Base-by-base conservation (phyloP, 495 filamentous ascomycete genomes). In the Aspergillus carlsbadensis region DNA sequence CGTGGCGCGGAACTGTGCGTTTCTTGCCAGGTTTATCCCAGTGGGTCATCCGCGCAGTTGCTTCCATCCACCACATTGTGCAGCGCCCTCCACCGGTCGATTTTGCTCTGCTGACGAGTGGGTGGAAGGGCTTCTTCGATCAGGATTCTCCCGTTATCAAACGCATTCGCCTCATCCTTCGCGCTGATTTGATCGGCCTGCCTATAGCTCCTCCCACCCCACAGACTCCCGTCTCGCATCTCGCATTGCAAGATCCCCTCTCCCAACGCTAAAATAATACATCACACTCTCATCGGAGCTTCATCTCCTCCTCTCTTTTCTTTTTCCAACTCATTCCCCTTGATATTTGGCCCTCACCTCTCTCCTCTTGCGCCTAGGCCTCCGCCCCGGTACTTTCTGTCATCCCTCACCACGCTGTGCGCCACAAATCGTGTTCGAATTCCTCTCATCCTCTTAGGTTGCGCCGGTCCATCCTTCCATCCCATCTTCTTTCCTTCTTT, bases 401-500 rank as follows among this genome's bases (percentile, higher is more conserved):
- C 41, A n/a, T 39, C 34, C 21, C 52, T 36, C 21, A 18, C 40
- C 41, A 37, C 22, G 8, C 51, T 10, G 33, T 49, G 21, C 33
- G 56, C 48, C 57, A 54, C 55, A 22, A 46, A 47, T 20, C 17
- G 26, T 21, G n/a, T 35, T 36, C 15, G 18, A 5, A 46, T 47
- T 31, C 29, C 26, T 45, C 24, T 48, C 45, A 6, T 31, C 10
- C 47, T 34, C 47, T 17, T n/a, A 20, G 5, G 18, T 21, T 26
- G 40, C 51, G 36, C 47, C 11, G 14, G 31, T 52, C 42, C 35
- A 61, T 52, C 26, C 26, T 29, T 56, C 56, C 46, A 40, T 56
- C 68, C 68, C 60, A 67, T 64, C 62, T 57, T 51, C 50, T 31
- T 29, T 42, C 48, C 53, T 56, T 49, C 57, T 37, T 60, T 34